Evolutionary conservation across 345 rosid species (phyloP), one percentile per base, ranked within the genome.

Genomic region (Durio zibethinus): DNA sequence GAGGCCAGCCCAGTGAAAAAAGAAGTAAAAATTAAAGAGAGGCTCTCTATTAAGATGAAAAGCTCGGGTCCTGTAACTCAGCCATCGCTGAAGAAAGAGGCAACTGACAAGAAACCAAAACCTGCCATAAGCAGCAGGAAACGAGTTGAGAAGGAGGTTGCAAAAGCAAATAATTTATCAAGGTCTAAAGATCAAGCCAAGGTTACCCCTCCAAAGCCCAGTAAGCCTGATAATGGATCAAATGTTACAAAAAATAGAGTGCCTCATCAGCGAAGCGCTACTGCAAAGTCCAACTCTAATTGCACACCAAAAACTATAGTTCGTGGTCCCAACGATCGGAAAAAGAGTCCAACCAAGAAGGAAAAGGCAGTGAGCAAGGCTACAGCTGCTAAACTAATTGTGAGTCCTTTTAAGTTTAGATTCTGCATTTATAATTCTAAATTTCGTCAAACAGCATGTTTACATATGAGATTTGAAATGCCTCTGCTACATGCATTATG

Each of bases 131-230:
- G 21, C 40, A 67, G 79, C 82, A 84, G 81, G 77, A 86, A 80
- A 56, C 76, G 83, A 43, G 27, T 27, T n/a, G 85, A 71, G 43
- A 85, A 83, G 65, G 86, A 80, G 66, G 73, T 16, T 59, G 70
- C 29, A 27, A 89, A 82, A 84, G 80, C 83, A 75, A 87, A 80
- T 85, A 84, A 73, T 31, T 76, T 81, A 69, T 45, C 81, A 47
- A 83, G 62, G 60, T 68, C 84, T 77, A 84, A 80, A 42, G 88
- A 86, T 75, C 85, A 80, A 74, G 75, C 75, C 73, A 85, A 86
- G 79, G 75, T 81, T 76, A 71, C 74, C 72, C 3, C 80, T 48
- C 40, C 18, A 21, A 80, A 79, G 79, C 75, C 53, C 29, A 86
- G 74, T 79, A 88, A 86, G 81, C 82, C 79, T 0, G 86, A 75